Percentiles rank a stretch among this genome's conserved stretches.
Conservation (phyloP, 768 basidiomycete genomes). For the Pisolithus marmoratus region DNA sequence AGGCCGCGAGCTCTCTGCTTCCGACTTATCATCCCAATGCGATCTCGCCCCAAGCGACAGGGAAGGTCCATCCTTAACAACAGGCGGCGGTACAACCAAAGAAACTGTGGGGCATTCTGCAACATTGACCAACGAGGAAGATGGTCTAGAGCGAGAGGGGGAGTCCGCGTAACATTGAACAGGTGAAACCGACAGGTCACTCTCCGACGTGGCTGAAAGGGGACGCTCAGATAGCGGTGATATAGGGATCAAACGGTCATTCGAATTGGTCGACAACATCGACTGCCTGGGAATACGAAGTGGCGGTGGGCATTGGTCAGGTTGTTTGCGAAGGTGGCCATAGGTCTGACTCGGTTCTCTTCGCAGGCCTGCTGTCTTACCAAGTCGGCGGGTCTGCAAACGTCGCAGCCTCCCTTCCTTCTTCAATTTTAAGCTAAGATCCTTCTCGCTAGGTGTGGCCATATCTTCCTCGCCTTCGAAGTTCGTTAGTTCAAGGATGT, state of each 20-base stretch:
- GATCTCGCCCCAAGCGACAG: background rate
- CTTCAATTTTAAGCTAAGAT: conserved; percentile 46
- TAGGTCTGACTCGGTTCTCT: conserved; percentile 2
- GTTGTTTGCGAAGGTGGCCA: background rate
- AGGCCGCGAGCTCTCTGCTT: conserved; percentile 1
- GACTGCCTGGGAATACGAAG: conserved; percentile 1
- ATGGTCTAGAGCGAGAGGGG: conserved; percentile 1
- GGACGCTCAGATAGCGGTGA: conserved; percentile 17
- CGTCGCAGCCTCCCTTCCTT: conserved; percentile 61
- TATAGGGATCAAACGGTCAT: conserved; percentile 14
- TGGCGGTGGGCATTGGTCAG: background rate
- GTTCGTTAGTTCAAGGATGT: conserved; percentile 63
- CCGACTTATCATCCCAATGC: conserved; percentile 5
- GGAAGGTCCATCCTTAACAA: background rate
- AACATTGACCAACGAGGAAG: background rate
- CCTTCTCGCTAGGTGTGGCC: conserved; percentile 48
- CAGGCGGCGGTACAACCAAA: conserved; percentile 1
- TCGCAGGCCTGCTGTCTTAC: conserved; percentile 7
- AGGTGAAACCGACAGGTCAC: conserved; percentile 7
- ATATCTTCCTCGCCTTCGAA: conserved; percentile 73
- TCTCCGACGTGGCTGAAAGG: conserved; percentile 8
- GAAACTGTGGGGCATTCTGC: conserved; percentile 7
- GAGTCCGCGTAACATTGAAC: conserved; percentile 8
- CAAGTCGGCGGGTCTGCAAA: conserved; percentile 33
- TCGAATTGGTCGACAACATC: conserved; percentile 12